Conservation (phyloP, 805 yeast species). For the Yarrowia sp. region DNA sequence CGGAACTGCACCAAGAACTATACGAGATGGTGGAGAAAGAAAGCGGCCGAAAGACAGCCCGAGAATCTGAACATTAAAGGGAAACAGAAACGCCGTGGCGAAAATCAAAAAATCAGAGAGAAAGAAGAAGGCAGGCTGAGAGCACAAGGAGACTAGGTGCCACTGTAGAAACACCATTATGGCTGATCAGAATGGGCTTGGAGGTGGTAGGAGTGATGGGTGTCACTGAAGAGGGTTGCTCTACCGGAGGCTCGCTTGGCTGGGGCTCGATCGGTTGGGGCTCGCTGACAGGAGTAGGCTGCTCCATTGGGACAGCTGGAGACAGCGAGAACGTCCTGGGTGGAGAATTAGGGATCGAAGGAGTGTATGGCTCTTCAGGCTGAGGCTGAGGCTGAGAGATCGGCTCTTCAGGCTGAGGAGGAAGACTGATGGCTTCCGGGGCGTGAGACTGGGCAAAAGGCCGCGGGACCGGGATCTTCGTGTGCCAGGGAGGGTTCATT, state of each 20-base stretch:
- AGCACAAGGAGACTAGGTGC: neutral
- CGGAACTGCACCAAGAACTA: neutral
- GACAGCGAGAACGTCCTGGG: neutral
- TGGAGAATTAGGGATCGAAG: neutral
- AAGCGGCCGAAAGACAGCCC: neutral
- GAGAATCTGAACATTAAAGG: neutral
- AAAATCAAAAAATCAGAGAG: too few relatives aligned
- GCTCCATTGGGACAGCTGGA: neutral
- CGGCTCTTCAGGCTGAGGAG: neutral
- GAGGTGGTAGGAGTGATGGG: neutral
- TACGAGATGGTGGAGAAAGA: neutral
- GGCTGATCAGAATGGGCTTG: neutral
- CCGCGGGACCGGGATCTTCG: neutral
- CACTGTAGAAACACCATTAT: neutral
- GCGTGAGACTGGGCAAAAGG: neutral
- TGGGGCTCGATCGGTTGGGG: neutral
- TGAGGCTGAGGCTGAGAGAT: neutral
- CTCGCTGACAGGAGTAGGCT: too few relatives aligned
- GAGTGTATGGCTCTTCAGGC: neutral
- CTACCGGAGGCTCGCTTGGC: too few relatives aligned
- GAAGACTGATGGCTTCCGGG: neutral
- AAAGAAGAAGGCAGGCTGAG: too few relatives aligned
- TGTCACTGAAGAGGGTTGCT: neutral
- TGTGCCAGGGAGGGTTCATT: neutral
- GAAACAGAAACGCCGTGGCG: neutral